Evolutionary conservation across 1,284 basidiomycete genomes (phyloP), one percentile per base, ranked within the genome.

Genomic region (Trametes versicolor): DNA sequence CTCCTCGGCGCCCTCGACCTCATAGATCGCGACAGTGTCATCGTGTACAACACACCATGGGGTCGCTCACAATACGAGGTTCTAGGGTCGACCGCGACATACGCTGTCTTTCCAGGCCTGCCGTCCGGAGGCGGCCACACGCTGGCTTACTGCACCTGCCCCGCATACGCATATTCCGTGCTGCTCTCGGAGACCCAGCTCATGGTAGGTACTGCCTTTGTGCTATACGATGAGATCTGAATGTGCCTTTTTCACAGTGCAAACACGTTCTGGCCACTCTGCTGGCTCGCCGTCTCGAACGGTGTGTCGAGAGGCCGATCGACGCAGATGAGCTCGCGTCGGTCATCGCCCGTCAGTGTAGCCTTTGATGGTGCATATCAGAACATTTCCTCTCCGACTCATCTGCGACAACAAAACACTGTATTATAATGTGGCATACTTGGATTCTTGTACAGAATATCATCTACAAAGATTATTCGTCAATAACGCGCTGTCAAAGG

Each of bases 261-360:
- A 93, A 94, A 73, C 92, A 94, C 73, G 74, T 92, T 0, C 80
- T 93, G n/a, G 91, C 91, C 7, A 82, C 83, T 12, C 76, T 81
- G 17, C 76, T 94, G 17, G 89, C 89, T 4, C 75, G 83, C 37
- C 83, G 81, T 60, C 74, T 91, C 48, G 79, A 79, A 1, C 80
- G 80, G 60, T 88, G 82, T 68, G 70, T 86, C 32, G 82, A 89
- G 60, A 82, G 85, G 32, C 76, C 80, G 32, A 74, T 85, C 36
- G 76, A 73, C 27, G 74, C 77, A 4, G 81, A 87, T 58, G 85
- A 87, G 36, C 75, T 92, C 25, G 76, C 81, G 5, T 62, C 66
- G 4, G 39, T 72, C 13, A 64, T 72, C 19, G 58, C 52, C 12
- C 64, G 69, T 7, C 70, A 72, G 27, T 70, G 67, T 51, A 60